Conservation (phyloP, 805 yeast genomes). For the Metschnikowia sp. region DNA sequence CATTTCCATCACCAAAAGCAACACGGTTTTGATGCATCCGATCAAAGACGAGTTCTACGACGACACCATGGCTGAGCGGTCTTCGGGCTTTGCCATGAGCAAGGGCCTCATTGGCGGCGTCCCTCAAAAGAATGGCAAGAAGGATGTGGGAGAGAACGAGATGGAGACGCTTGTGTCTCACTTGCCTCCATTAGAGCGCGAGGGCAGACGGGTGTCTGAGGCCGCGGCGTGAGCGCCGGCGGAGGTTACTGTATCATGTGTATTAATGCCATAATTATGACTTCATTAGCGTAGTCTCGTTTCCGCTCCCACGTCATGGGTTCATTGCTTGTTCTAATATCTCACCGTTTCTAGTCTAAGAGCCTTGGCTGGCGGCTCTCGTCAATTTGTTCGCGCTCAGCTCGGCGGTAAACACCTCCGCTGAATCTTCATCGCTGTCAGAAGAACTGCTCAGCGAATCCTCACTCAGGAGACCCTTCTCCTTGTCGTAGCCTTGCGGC, state of each 20-base stretch:
- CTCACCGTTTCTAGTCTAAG: conserved; percentile 1
- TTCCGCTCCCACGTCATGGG: conserved; percentile 3
- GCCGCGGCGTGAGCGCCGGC: not conserved
- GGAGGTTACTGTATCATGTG: not conserved
- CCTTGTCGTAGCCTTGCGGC: conserved; percentile 4
- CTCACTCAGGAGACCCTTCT: conserved; percentile 22
- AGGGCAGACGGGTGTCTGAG: conserved; percentile 28
- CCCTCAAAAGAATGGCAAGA: conserved; percentile 50
- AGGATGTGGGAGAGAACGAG: conserved; percentile 2
- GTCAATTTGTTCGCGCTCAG: conserved; percentile 29
- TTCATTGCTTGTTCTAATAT: conserved; percentile 3
- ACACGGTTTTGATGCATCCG: conserved; percentile 88
- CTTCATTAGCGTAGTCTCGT: conserved; percentile 9
- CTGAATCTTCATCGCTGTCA: conserved; percentile 27
- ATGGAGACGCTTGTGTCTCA: conserved; percentile 20
- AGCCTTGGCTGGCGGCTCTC: conserved; percentile 40
- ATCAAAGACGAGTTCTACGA: conserved; percentile 86
- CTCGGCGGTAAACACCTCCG: conserved; percentile 20
- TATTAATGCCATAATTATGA: conserved; percentile 4
- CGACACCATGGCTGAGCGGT: conserved; percentile 62
- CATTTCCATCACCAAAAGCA: conserved; percentile 68
- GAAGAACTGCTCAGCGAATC: conserved; percentile 30
- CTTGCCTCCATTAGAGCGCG: conserved; percentile 36
- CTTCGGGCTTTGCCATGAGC: conserved; percentile 78
- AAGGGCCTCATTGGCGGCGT: conserved; percentile 93